Percentiles rank a stretch among this genome's conserved stretches.
These are phyloP conservation scores for Bjerkandera adusta DNA, from an alignment of 1,284 basidiomycete genomes.

Conservation along the genomic window DNA sequence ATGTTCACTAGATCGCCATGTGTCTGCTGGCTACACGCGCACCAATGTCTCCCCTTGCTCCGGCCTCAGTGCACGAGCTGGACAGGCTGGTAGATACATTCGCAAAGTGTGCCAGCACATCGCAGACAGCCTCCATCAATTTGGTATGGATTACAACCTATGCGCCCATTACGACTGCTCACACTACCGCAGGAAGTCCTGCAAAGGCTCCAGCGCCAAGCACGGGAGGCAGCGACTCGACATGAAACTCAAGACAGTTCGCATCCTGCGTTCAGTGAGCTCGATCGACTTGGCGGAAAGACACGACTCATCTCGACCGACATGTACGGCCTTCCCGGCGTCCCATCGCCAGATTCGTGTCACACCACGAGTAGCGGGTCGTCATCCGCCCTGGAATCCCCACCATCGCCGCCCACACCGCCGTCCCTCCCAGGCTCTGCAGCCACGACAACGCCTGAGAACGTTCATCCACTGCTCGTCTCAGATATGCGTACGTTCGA, in stretches of 20 bases:
- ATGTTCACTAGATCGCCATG: conserved; percentile 56
- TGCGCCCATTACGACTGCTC: background rate
- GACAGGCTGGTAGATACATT: conserved; percentile 49
- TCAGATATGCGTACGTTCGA: conserved; percentile 42
- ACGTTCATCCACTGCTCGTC: conserved; percentile 42
- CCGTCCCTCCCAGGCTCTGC: conserved; percentile 2
- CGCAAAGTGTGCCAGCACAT: conserved; percentile 45
- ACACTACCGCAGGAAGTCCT: conserved; percentile 41
- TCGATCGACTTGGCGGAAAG: conserved; percentile 62
- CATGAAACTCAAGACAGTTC: conserved; percentile 25
- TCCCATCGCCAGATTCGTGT: conserved; percentile 14
- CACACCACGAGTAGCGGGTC: background rate
- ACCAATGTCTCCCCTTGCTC: conserved; percentile 53
- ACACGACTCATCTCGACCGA: conserved; percentile 42
- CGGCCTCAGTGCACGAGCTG: conserved; percentile 56
- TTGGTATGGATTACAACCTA: conserved; percentile 36
- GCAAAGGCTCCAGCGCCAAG: conserved; percentile 48
- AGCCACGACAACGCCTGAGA: conserved; percentile 14
- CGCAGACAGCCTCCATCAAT: conserved; percentile 47
- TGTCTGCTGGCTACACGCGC: conserved; percentile 60
- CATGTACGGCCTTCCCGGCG: background rate
- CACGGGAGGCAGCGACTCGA: conserved; percentile 45
- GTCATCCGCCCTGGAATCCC: conserved; percentile 4
- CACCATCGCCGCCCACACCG: background rate
- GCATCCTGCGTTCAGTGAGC: conserved; percentile 39